Evolutionary conservation across 305 asterid genomes (phyloP).

Genomic region (Solanum hybrid): DNA sequence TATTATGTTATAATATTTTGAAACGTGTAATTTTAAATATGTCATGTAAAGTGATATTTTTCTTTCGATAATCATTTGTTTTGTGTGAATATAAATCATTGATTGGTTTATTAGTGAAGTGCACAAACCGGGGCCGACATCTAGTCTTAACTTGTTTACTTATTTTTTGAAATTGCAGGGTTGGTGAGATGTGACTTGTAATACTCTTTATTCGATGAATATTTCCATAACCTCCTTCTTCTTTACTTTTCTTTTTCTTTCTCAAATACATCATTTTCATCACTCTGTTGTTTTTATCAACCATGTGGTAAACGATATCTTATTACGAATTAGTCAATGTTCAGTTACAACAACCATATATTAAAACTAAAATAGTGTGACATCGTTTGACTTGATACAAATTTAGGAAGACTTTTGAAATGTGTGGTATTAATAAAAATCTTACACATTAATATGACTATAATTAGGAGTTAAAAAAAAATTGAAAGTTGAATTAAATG

Average conservation of each 20-base stretch:
- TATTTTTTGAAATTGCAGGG: background rate
- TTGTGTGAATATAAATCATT: background rate
- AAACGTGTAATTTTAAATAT: background rate
- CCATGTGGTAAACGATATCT: background rate
- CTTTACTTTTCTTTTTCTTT: background rate
- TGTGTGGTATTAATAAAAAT: too few relatives aligned
- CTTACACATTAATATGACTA: background rate
- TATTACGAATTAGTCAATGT: background rate
- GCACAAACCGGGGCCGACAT: background rate
- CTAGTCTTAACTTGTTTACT: background rate
- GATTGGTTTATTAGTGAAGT: background rate
- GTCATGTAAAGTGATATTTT: background rate
- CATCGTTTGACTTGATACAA: background rate
- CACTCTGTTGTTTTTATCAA: background rate
- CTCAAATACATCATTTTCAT: background rate
- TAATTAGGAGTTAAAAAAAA: too few relatives aligned
- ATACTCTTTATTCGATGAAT: background rate
- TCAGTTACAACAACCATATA: background rate
- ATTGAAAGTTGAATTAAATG: too few relatives aligned
- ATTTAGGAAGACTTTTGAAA: background rate
- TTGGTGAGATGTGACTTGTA: constrained; percentile 5
- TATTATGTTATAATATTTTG: background rate
- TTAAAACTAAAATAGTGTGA: background rate
- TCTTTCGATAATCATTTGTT: background rate
- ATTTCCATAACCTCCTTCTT: background rate